phyloP scores from a whole-genome alignment of 140 eudicot species.

The Erigeron philadelphicus region DNA sequence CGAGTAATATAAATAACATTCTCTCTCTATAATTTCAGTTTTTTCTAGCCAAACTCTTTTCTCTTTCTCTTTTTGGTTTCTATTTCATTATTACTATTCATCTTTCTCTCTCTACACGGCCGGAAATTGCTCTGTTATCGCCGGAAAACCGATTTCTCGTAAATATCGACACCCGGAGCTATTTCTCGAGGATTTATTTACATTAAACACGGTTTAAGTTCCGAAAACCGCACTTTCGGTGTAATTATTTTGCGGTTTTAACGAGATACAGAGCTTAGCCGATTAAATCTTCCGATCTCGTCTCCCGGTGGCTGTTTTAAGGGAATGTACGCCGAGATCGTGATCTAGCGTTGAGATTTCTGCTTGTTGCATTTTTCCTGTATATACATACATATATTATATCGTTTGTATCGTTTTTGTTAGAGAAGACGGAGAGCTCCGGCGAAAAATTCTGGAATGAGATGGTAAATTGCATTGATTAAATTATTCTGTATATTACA shows the following conservation, averaged over 20 bases:
- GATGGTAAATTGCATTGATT: constrained; percentile 49
- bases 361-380: constrained; percentile 22
- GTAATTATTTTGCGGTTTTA: constrained; percentile 16
- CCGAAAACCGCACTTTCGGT: constrained; percentile 15
- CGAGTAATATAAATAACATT: constrained; percentile 40
- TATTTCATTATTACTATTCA: constrained; percentile 52
- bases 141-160: constrained; percentile 27
- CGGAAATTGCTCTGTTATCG: constrained; percentile 28
- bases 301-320: constrained; percentile 23
- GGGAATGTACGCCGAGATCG: constrained; percentile 74
- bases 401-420: constrained; percentile 7
- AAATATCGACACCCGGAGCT: constrained; percentile 5
- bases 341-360: constrained; percentile 42
- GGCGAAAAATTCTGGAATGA: constrained; percentile 49
- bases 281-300: constrained; percentile 55
- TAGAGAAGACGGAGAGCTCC: constrained; percentile 52
- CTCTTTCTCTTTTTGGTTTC: constrained; percentile 26
- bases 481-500: not conserved
- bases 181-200: not conserved
- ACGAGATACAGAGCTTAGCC: constrained; percentile 26
- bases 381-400: not conserved
- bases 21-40: constrained; percentile 44
- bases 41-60: constrained; percentile 34
- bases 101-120: constrained; percentile 31
- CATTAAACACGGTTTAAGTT: constrained; percentile 10